Percentiles rank a stretch among this genome's conserved stretches.
These are phyloP conservation scores for Coniferiporia weirii DNA, from an alignment of 1,284 basidiomycete species.

Conservation along the genomic window DNA sequence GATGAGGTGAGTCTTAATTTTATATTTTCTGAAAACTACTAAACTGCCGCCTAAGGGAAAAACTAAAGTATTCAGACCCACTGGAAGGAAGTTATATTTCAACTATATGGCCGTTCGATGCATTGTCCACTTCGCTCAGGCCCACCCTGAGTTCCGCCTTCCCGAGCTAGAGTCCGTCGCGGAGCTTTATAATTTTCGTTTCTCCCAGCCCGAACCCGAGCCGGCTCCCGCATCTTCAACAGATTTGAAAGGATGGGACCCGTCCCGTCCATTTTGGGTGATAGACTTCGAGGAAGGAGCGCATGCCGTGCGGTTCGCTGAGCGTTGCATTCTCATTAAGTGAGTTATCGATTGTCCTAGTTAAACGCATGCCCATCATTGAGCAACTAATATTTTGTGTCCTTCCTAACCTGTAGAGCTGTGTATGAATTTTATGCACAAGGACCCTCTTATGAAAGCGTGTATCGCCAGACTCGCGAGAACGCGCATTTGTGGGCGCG, in stretches of 20 bases:
- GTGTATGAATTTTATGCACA: conserved; percentile 74
- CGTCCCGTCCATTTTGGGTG: conserved; percentile 70
- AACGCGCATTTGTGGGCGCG: conserved; percentile 51
- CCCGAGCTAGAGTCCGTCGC: conserved; percentile 74
- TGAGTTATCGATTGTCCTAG: conserved; percentile 31
- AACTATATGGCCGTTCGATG: conserved; percentile 40
- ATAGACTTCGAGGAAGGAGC: conserved; percentile 67
- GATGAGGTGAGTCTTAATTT: no score
- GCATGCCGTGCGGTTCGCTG: conserved; percentile 68
- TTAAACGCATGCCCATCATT: background rate
- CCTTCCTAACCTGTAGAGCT: conserved; percentile 42
- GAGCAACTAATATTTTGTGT: conserved; percentile 7
- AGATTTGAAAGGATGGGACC: conserved; percentile 38
- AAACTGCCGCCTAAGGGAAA: no score
- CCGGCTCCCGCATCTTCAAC: background rate
- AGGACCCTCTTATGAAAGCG: conserved; percentile 59
- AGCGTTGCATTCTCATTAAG: conserved; percentile 82
- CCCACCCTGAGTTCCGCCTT: conserved; percentile 74
- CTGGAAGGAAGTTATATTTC: no score
- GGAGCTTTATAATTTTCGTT: conserved; percentile 56
- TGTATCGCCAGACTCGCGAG: conserved; percentile 56
- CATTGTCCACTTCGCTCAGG: conserved; percentile 75
- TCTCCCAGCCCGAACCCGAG: conserved; percentile 40
- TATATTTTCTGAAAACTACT: no score
- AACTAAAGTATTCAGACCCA: no score